Base-by-base conservation (phyloP, 2,329 filamentous ascomycete species). In the Chaetoscypha palmicola region DNA sequence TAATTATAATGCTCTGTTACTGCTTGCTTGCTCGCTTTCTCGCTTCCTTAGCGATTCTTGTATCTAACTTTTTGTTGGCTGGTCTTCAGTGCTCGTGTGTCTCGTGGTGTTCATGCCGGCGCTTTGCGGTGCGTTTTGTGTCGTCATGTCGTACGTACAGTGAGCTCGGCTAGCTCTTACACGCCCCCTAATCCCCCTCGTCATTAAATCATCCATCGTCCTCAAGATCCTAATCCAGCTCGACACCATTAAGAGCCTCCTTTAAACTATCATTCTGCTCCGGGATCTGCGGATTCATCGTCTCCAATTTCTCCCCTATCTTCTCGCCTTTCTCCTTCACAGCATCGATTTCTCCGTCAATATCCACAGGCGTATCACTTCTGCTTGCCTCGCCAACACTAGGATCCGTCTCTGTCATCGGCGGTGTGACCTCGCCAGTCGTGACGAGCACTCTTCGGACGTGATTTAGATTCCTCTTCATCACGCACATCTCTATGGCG, bases 401-500 rank as follows among this genome's bases (percentile, higher is more conserved):
- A n/a, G 43, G 36, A 16, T 43, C 45, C 12, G 40, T 36, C 37
- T 61, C 59, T 0, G 58, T 60, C 46, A 58, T 51, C 2, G 60
- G 59, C 3, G 60, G 60, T 8, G 61, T 62, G 5, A 52, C 41
- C 30, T 57, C 53, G 3, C 60, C 59, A n/a, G 34, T 43, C 8
- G 26, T 40, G 5, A 53, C 46, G 14, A 55, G 35, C 8, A 45
- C 47, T 32, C 55, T 37, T 38, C 44, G 50, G 5, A 57, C 57
- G 47, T 59, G 58, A 2, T 38, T 46, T 24, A 63, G 12, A 49
- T 63, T 63, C 28, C 60, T 45, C 50, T 72, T 79, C 54, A 86
- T 61, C 64, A 84, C 69, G 58, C 77, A 80, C 74, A 81, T 81
- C 64, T 86, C 81, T 22, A 85, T 72, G 4, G 75, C 62, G 51